Conservation (phyloP, 176 grass and related monocot genomes). For the Raddia guianensis region DNA sequence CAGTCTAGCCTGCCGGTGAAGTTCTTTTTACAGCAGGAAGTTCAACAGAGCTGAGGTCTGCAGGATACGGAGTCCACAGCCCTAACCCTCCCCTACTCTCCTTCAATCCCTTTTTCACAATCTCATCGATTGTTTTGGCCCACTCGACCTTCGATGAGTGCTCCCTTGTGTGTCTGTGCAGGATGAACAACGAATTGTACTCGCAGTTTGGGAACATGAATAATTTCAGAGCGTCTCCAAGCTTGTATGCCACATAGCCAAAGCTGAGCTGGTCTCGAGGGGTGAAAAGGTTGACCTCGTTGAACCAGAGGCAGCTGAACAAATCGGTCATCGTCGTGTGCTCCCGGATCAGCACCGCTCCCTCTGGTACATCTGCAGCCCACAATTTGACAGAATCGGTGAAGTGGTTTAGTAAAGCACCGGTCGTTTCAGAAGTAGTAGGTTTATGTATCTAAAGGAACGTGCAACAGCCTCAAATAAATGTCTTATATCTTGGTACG, state of each 20-base stretch:
- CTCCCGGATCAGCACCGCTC: conserved; percentile 89
- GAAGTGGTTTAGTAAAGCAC: not conserved
- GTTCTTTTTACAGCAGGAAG: conserved; percentile 69
- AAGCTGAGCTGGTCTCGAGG: conserved; percentile 98
- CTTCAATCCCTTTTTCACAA: conserved; percentile 72
- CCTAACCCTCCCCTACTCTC: conserved; percentile 87
- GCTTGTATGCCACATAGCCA: conserved; percentile 71
- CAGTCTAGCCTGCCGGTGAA: conserved; percentile 69
- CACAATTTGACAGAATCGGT: not conserved
- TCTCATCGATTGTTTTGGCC: conserved; percentile 85
- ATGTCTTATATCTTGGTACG: not conserved
- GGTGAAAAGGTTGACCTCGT: conserved; percentile 94
- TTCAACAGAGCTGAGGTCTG: conserved; percentile 61
- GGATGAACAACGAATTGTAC: conserved; percentile 90
- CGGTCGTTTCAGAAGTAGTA: not conserved
- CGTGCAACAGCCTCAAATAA: not conserved
- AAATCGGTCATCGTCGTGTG: conserved; percentile 78
- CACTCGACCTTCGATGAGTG: conserved; percentile 92
- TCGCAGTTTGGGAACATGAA: conserved; percentile 99
- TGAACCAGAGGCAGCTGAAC: conserved; percentile 98
- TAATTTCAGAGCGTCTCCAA: conserved; percentile 62
- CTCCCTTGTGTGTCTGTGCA: conserved; percentile 88
- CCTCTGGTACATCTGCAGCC: conserved; percentile 85
- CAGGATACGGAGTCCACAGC: conserved; percentile 77
- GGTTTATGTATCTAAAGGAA: not conserved